Evolutionary conservation across 257 asterid genomes (phyloP), one percentile per base, ranked within the genome.

Genomic region (Solanum bukasovii): DNA sequence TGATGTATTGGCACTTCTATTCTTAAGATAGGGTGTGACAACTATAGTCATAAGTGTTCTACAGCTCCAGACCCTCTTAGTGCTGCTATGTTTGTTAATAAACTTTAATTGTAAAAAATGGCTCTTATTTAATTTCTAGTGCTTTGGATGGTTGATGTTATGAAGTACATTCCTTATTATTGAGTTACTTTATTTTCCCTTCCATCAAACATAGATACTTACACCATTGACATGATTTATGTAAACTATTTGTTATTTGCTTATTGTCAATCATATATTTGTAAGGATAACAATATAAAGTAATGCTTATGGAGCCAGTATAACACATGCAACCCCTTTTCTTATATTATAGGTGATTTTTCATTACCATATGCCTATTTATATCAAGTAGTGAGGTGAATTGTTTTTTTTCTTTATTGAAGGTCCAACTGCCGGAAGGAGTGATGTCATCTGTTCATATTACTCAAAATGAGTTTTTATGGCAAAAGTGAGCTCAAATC

Each of bases 351-450:
- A 38, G 11, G 33, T 34, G 25, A 34, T 67, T 74, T 86, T 49
- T 44, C 83, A 74, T 42, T 42, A 42, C 46, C 10, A 0, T 42
- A 42, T 10, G 46, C 46, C 46, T 42, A 42, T 42, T 42, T 42
- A 2, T 42, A 10, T 42, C 46, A 42, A 42, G 46, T 10, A 42
- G 1, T 42, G 46, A 42, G 46, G 63, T 74, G 9, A 88, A 74
- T 35, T 74, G 25, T 7, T 56, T 20, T 18, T 56, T 56, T 56
- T 56, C 25, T 56, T 56, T 56, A 56, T 56, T 91, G 90, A 90
- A 95, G 98, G 93, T 85, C 67, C 82, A 85, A 88, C 91, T 89
- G 59, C 93, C 90, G 5, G 95, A 91, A 82, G 96, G 94, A 92
- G 91, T 90, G 87, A 91, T 92, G 11, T 91, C 93, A 18, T 95